Percentiles rank a stretch among this genome's conserved stretches.
Conservation (phyloP, 768 basidiomycete species). For the Chalciporus piperatus region DNA sequence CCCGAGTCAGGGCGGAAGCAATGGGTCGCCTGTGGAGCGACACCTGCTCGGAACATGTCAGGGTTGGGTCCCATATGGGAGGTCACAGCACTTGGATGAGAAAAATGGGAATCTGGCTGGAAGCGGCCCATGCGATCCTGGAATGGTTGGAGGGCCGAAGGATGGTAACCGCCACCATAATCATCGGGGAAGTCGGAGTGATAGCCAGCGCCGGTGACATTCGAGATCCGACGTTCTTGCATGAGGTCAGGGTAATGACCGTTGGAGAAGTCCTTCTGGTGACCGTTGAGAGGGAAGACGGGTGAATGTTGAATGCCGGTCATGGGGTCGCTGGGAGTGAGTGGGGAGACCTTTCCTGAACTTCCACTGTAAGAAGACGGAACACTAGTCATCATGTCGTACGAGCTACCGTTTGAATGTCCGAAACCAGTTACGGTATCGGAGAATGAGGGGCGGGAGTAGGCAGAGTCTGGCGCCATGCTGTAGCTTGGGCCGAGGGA, state of each 20-base stretch:
- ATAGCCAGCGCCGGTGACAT: slow-evolving; percentile 44
- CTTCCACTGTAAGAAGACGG: slow-evolving; percentile 55
- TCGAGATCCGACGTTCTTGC: slow-evolving; percentile 56
- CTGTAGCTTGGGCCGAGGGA: slow-evolving; percentile 58
- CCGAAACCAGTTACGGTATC: slow-evolving; percentile 62
- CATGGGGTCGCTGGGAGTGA: slow-evolving; percentile 67
- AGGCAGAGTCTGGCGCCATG: slow-evolving; percentile 55
- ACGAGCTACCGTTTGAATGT: slow-evolving; percentile 49
- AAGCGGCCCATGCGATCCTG: slow-evolving; percentile 58
- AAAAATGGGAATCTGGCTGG: slow-evolving; percentile 51
- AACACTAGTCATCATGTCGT: slow-evolving; percentile 63
- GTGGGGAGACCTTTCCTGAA: slow-evolving; percentile 74
- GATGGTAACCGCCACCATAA: slow-evolving; percentile 51
- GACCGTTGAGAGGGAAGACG: slow-evolving; percentile 43
- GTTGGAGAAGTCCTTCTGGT: slow-evolving; percentile 56
- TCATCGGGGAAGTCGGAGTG: slow-evolving; percentile 64
- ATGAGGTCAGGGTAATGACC: slow-evolving; percentile 57
- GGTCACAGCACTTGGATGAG: slow-evolving; percentile 43
- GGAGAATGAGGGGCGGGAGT: slow-evolving; percentile 55
- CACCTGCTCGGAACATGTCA: slow-evolving; percentile 59
- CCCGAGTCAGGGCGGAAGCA: slow-evolving; percentile 52
- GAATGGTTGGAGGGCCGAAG: slow-evolving; percentile 54
- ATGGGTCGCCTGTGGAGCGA: slow-evolving; percentile 70
- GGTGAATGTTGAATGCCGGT: slow-evolving; percentile 53
- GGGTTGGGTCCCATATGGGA: slow-evolving; percentile 50